Conservation (phyloP, 108 stramenopile genomes). For the Chaetoceros muelleri region DNA sequence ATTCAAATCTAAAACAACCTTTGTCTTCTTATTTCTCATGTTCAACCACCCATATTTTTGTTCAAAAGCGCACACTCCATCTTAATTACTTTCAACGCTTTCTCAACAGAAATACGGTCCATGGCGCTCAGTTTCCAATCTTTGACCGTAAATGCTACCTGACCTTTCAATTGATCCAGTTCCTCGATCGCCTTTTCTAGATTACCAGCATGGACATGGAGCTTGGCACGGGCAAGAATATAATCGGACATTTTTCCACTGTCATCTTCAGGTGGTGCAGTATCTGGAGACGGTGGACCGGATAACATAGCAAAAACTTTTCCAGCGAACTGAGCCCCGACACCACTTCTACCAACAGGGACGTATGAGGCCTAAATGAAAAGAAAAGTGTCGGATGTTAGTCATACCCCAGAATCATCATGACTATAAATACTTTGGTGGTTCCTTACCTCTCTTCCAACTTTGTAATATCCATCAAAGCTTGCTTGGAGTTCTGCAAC, state of each 20-base stretch:
- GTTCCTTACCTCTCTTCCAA: conserved; percentile 41
- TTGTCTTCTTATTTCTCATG: conserved; percentile 2
- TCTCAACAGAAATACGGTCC: conserved; percentile 65
- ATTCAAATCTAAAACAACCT: no score
- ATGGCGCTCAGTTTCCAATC: conserved; percentile 60
- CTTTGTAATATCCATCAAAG: conserved; percentile 50
- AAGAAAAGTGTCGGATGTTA: no score
- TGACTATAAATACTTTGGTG: neutral
- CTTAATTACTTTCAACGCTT: conserved; percentile 71
- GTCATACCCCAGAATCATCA: no score
- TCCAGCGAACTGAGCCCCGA: conserved; percentile 68
- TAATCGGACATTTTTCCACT: conserved; percentile 44
- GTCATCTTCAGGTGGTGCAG: conserved; percentile 42
- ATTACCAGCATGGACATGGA: conserved; percentile 64
- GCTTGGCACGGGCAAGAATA: conserved; percentile 49
- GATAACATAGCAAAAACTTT: conserved; percentile 60
- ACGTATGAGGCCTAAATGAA: conserved; percentile 66
- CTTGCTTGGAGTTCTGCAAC: conserved; percentile 57
- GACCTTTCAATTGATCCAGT: conserved; percentile 56
- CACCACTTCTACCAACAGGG: conserved; percentile 47
- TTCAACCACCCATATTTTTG: conserved; percentile 33
- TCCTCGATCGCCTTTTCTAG: conserved; percentile 57
- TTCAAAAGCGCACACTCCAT: conserved; percentile 76
- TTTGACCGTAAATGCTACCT: conserved; percentile 56
- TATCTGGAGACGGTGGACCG: conserved; percentile 51